Evolutionary conservation across 2,329 filamentous ascomycete species (phyloP).

Genomic region (Sclerotinia subarctica): DNA sequence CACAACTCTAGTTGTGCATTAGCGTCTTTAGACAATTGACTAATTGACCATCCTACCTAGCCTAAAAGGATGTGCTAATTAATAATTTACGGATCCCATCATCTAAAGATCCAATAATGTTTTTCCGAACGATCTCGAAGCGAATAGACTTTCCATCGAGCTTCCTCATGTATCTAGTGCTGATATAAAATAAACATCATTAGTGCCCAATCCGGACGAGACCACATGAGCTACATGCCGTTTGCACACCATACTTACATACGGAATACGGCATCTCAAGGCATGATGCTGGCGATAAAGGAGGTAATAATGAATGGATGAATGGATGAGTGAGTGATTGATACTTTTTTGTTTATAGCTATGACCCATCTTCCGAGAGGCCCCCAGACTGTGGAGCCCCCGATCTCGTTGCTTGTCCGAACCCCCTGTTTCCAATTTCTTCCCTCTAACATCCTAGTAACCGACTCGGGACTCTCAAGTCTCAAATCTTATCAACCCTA

Average conservation of each 20-base stretch:
- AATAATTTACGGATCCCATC: neutral
- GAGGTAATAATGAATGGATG: neutral
- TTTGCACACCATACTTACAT: neutral
- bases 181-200: neutral
- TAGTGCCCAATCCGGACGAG: neutral
- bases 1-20: slow-evolving; percentile 12
- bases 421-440: neutral
- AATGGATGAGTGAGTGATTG: neutral
- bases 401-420: neutral
- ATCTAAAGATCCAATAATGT: neutral
- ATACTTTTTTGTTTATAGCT: neutral
- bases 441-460: neutral
- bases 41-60: neutral
- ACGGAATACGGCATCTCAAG: slow-evolving; percentile 6
- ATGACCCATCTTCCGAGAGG: slow-evolving; percentile 1
- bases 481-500: neutral
- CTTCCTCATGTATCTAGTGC: slow-evolving; percentile 12
- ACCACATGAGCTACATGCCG: neutral
- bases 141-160: neutral
- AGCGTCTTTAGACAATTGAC: neutral
- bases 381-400: neutral
- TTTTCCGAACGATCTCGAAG: neutral
- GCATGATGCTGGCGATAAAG: neutral
- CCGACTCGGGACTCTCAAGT: slow-evolving; percentile 12
- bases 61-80: neutral